Conservation (phyloP, 306 rosid species). For the Gastrolobium villosum region DNA sequence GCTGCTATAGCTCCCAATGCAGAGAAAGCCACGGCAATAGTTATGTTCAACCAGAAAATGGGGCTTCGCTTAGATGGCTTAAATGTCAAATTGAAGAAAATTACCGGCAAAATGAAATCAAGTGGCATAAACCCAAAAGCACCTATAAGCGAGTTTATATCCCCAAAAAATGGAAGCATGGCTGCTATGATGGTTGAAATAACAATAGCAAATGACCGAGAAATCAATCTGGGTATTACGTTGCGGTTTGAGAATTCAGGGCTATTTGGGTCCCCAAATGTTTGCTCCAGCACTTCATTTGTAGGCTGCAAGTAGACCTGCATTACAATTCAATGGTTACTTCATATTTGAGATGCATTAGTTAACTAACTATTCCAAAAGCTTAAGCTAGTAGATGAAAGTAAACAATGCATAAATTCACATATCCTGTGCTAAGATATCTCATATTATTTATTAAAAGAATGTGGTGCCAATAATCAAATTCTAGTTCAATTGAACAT, state of each 20-base stretch:
- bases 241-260: conserved; percentile 67
- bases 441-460: too few species aligned
- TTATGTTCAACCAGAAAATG: conserved; percentile 67
- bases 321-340: not conserved
- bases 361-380: too few species aligned
- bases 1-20: conserved; percentile 67
- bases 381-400: too few species aligned
- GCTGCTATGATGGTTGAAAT: conserved; percentile 69
- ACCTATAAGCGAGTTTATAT: conserved; percentile 76
- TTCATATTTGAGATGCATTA: not conserved
- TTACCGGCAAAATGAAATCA: conserved; percentile 75
- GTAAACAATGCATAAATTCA: too few species aligned
- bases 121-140: conserved; percentile 91
- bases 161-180: conserved; percentile 91
- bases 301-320: conserved; percentile 86
- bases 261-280: conserved; percentile 62
- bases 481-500: too few species aligned
- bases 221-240: conserved; percentile 67
- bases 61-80: conserved; percentile 70
- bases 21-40: conserved; percentile 65
- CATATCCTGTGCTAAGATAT: too few species aligned
- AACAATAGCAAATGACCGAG: conserved; percentile 61
- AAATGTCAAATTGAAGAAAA: conserved; percentile 78
- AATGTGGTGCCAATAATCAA: too few species aligned
- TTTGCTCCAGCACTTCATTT: conserved; percentile 73